These are phyloP conservation scores for Phoma herbarum DNA, from an alignment of 2,329 filamentous ascomycete genomes.

Conservation along the genomic window DNA sequence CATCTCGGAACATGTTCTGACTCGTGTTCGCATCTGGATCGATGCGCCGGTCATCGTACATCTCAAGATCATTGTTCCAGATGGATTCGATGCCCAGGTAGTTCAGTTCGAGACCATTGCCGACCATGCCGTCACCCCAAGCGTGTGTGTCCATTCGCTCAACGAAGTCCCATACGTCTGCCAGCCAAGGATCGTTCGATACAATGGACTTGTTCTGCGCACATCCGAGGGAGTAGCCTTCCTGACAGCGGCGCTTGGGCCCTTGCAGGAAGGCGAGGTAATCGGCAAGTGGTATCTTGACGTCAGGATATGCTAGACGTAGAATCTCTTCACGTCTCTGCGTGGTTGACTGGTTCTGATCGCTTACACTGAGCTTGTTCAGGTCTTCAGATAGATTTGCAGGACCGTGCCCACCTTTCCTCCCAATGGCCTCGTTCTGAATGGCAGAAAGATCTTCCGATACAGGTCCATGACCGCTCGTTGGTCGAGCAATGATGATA, in stretches of 20 bases:
- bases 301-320: slow-evolving; percentile 47
- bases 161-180: slow-evolving; percentile 81
- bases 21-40: slow-evolving; percentile 49
- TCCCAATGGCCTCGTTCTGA: slow-evolving; percentile 41
- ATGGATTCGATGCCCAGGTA: slow-evolving; percentile 78
- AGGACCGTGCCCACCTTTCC: slow-evolving; percentile 39
- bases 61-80: slow-evolving; percentile 75
- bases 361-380: slow-evolving; percentile 40
- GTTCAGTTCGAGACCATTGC: slow-evolving; percentile 73
- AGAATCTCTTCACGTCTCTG: slow-evolving; percentile 51
- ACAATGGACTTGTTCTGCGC: slow-evolving; percentile 72
- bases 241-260: slow-evolving; percentile 63
- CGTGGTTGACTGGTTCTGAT: slow-evolving; percentile 42
- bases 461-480: slow-evolving; percentile 37
- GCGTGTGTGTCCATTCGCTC: slow-evolving; percentile 71
- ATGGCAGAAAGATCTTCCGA: slow-evolving; percentile 48
- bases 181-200: slow-evolving; percentile 76
- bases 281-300: slow-evolving; percentile 45
- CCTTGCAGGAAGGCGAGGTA: slow-evolving; percentile 50
- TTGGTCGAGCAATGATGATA: slow-evolving; percentile 45
- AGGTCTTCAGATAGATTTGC: slow-evolving; percentile 40
- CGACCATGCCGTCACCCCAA: slow-evolving; percentile 73
- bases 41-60: slow-evolving; percentile 50
- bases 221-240: slow-evolving; percentile 67
- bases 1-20: slow-evolving; percentile 66